These are phyloP conservation scores for Crithidia thermophila DNA, from an alignment of 208 protist genomes.

Conservation along the genomic window DNA sequence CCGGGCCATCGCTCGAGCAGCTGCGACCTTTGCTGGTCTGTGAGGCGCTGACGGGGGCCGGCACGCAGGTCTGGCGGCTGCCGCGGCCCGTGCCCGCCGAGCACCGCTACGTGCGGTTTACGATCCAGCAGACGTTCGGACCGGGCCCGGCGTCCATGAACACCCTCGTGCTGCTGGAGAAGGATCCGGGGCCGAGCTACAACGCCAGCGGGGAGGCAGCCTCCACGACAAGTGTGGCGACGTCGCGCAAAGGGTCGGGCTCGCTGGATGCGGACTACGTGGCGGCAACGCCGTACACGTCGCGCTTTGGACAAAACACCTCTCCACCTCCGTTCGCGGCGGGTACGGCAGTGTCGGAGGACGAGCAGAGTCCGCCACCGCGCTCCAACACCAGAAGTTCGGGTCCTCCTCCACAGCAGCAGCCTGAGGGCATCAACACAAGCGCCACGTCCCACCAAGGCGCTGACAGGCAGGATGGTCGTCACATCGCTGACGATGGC, in stretches of 20 bases:
- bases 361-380: constrained; percentile 10
- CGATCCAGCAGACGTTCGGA: constrained; percentile 73
- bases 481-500: constrained; percentile 5
- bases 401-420: not conserved
- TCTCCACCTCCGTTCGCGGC: not conserved
- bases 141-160: constrained; percentile 88
- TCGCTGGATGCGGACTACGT: not conserved
- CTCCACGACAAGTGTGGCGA: not conserved
- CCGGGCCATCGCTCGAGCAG: constrained; percentile 44
- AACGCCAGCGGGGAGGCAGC: constrained; percentile 4
- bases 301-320: too few species aligned
- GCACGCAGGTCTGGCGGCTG: constrained; percentile 86
- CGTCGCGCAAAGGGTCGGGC: not conserved
- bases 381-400: not conserved
- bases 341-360: not conserved
- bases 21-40: constrained; percentile 67
- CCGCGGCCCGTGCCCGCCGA: constrained; percentile 61
- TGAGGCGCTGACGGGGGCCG: constrained; percentile 71
- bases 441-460: not conserved
- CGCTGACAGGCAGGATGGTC: too few species aligned
- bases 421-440: constrained; percentile 15
- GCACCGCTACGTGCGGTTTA: constrained; percentile 69
- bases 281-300: constrained; percentile 11
- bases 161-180: constrained; percentile 73
- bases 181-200: constrained; percentile 68